phyloP scores from a whole-genome alignment of 2,329 filamentous ascomycete species.

The Biscogniauxia sp. region DNA sequence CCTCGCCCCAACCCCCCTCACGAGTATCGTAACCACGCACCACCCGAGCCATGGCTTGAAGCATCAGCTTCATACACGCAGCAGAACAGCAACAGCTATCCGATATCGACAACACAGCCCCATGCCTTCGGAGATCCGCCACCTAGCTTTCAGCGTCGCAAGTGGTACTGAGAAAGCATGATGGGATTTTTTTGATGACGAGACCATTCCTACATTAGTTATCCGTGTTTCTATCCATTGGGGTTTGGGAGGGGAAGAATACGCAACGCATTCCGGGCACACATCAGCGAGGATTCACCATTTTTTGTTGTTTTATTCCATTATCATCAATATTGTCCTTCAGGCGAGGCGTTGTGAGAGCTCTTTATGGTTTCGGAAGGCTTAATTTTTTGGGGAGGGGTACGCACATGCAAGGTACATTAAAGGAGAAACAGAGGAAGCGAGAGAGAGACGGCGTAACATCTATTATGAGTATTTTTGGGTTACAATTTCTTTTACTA shows the following conservation, averaged over 20 bases:
- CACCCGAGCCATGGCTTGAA: constrained; percentile 18
- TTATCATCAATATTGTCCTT: too few species aligned
- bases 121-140: constrained; percentile 8
- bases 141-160: constrained; percentile 9
- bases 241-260: background rate
- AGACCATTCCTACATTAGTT: background rate
- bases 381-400: background rate
- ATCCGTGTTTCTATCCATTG: too few species aligned
- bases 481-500: background rate
- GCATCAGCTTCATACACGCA: constrained; percentile 13
- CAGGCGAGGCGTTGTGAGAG: background rate
- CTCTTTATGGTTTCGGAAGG: background rate
- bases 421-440: background rate
- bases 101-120: constrained; percentile 15
- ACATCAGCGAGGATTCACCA: background rate
- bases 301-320: background rate
- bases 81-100: constrained; percentile 12
- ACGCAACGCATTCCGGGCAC: background rate
- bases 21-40: constrained; percentile 1
- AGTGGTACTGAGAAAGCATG: constrained; percentile 13
- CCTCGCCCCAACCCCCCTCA: constrained; percentile 11
- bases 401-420: background rate
- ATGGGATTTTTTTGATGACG: too few species aligned
- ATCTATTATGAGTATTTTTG: background rate
- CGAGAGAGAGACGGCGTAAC: background rate